phyloP scores from a whole-genome alignment of 176 grass and related monocot genomes.

The Carex cristatella region DNA sequence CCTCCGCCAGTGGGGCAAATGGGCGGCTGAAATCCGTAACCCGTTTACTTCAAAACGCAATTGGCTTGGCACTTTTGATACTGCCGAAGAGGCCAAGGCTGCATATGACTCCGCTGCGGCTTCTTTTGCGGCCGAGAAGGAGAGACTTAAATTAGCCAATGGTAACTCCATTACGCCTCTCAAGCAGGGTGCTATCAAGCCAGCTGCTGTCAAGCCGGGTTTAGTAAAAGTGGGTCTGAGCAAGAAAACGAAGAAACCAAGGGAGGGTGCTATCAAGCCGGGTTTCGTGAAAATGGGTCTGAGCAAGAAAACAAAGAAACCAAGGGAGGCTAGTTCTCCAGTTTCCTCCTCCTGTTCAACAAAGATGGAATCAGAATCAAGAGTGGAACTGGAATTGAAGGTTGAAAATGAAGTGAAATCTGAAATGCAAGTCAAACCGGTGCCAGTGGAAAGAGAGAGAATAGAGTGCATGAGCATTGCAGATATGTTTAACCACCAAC shows the following conservation, averaged over 20 bases:
- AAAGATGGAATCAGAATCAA: not conserved
- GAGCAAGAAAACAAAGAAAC: too few species aligned
- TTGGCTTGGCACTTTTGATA: conserved; percentile 93
- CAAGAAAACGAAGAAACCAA: conserved; percentile 3
- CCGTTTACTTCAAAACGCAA: conserved; percentile 56
- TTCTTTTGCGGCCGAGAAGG: conserved; percentile 53
- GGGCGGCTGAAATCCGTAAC: conserved; percentile 95
- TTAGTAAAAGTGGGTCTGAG: not conserved
- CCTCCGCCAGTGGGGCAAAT: conserved; percentile 87
- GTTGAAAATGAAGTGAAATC: not conserved
- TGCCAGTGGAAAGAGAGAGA: not conserved
- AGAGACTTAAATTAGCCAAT: not conserved
- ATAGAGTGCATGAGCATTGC: conserved; percentile 12
- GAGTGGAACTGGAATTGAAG: not conserved
- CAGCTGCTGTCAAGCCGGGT: not conserved
- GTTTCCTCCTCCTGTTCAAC: not conserved
- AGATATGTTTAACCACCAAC: not conserved
- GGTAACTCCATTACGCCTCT: not conserved
- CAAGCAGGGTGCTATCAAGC: not conserved
- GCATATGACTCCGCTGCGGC: conserved; percentile 56
- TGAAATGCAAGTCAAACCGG: not conserved
- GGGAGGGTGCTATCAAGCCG: too few species aligned
- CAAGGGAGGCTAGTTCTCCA: not conserved
- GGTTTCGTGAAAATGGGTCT: too few species aligned
- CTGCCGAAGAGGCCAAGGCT: conserved; percentile 39